Evolutionary conservation across 2,329 filamentous ascomycete genomes (phyloP).

Genomic region (Sclerotinia sclerotiorum): DNA sequence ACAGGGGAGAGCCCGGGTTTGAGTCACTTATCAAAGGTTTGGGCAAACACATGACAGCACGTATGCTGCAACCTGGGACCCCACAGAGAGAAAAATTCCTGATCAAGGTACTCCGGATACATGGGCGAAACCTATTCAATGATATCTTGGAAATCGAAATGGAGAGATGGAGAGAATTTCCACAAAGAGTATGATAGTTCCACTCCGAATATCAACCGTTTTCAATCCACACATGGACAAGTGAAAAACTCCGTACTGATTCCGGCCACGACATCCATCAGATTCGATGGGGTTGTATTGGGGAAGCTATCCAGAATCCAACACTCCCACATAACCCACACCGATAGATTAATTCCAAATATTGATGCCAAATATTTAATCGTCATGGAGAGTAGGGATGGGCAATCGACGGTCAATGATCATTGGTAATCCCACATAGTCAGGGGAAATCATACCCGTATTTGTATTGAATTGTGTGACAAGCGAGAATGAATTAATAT

Average conservation of each 20-base stretch:
- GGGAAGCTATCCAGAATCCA: background rate
- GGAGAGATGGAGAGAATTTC: background rate
- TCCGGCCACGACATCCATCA: background rate
- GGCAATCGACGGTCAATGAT: background rate
- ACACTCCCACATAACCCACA: background rate
- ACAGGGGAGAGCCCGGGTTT: background rate
- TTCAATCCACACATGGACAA: background rate
- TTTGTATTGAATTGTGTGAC: slow-evolving; percentile 1
- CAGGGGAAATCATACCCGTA: slow-evolving; percentile 7
- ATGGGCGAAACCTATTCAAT: background rate
- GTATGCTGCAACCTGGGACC: background rate
- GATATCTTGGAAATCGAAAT: background rate
- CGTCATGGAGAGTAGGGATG: background rate
- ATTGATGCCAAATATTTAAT: background rate
- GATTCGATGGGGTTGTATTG: background rate
- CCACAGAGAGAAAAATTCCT: background rate
- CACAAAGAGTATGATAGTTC: background rate
- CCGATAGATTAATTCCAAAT: background rate
- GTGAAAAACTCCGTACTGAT: background rate
- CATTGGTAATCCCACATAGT: background rate
- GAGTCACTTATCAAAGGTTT: background rate
- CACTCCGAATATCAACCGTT: slow-evolving; percentile 8
- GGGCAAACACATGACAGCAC: background rate
- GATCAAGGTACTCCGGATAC: background rate
- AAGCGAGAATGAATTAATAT: slow-evolving; percentile 28